Percentiles rank a stretch among this genome's conserved stretches.
These are phyloP conservation scores for Kwoniella sp. DNA, from an alignment of 768 basidiomycete species.

Conservation along the genomic window DNA sequence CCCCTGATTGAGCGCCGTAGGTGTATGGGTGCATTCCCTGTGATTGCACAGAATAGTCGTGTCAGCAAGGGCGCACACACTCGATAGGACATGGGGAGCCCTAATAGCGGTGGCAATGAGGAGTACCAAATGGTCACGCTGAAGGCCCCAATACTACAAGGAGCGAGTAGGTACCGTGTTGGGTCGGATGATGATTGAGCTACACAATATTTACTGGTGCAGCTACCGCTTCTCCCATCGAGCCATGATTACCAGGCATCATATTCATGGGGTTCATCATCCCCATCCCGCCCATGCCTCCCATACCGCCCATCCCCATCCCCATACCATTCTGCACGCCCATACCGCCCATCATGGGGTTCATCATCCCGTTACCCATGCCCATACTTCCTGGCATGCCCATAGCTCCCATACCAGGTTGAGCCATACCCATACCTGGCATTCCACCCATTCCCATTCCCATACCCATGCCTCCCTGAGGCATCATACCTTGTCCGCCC, in stretches of 20 bases:
- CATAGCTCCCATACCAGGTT: constrained; percentile 37
- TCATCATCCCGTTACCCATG: constrained; percentile 30
- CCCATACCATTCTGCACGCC: constrained; percentile 8
- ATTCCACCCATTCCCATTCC: constrained; percentile 13
- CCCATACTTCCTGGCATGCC: constrained; percentile 32
- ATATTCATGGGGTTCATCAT: constrained; percentile 22
- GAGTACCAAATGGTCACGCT: no score
- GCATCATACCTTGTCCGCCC: constrained; percentile 19
- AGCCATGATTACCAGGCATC: constrained; percentile 22
- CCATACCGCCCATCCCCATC: constrained; percentile 34
- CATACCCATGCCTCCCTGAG: constrained; percentile 1
- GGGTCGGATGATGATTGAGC: no score
- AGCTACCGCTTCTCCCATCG: constrained; percentile 45
- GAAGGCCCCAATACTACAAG: no score
- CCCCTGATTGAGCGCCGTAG: constrained; percentile 41
- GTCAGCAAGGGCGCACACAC: background rate
- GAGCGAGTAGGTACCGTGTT: no score
- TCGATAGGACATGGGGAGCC: no score
- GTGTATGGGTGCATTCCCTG: constrained; percentile 53
- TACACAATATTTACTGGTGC: constrained; percentile 38
- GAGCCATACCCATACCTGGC: constrained; percentile 35
- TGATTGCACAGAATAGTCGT: background rate
- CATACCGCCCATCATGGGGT: constrained; percentile 27
- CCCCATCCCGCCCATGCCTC: constrained; percentile 27
- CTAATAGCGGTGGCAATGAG: no score